These are phyloP conservation scores for Aspergillus bombycis DNA, from an alignment of 2,329 filamentous ascomycete genomes.

Conservation along the genomic window DNA sequence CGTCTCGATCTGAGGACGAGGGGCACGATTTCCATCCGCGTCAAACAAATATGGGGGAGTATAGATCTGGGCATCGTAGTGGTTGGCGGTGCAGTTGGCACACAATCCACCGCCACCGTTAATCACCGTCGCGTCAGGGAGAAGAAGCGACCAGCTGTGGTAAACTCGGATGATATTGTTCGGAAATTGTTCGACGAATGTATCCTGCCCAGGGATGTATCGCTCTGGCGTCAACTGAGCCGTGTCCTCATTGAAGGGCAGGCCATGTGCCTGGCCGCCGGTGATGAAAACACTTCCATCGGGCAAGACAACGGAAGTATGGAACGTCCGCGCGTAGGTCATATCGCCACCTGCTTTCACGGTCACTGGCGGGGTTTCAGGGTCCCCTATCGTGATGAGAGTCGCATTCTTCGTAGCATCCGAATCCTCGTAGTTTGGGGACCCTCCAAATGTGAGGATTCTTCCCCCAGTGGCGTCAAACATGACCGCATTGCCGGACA, in stretches of 20 bases:
- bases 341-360: constrained; percentile 50
- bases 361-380: not conserved
- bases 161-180: constrained; percentile 40
- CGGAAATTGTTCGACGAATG: constrained; percentile 35
- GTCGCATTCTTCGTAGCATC: not conserved
- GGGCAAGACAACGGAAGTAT: constrained; percentile 52
- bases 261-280: constrained; percentile 49
- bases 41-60: constrained; percentile 59
- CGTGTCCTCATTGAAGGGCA: constrained; percentile 51
- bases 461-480: constrained; percentile 1
- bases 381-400: constrained; percentile 10
- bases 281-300: constrained; percentile 52
- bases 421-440: constrained; percentile 7
- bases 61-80: constrained; percentile 58
- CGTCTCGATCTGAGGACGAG: constrained; percentile 47
- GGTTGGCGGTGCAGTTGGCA: constrained; percentile 50
- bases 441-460: constrained; percentile 9
- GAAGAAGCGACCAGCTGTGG: constrained; percentile 52
- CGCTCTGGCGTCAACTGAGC: constrained; percentile 50
- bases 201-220: constrained; percentile 48
- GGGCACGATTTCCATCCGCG: constrained; percentile 23
- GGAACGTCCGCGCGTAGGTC: constrained; percentile 46
- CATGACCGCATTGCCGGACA: constrained; percentile 14
- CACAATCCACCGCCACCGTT: constrained; percentile 59
- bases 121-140: constrained; percentile 55